These are phyloP conservation scores for Tricladium varicosporioides DNA, from an alignment of 2,329 filamentous ascomycete species.

Conservation along the genomic window DNA sequence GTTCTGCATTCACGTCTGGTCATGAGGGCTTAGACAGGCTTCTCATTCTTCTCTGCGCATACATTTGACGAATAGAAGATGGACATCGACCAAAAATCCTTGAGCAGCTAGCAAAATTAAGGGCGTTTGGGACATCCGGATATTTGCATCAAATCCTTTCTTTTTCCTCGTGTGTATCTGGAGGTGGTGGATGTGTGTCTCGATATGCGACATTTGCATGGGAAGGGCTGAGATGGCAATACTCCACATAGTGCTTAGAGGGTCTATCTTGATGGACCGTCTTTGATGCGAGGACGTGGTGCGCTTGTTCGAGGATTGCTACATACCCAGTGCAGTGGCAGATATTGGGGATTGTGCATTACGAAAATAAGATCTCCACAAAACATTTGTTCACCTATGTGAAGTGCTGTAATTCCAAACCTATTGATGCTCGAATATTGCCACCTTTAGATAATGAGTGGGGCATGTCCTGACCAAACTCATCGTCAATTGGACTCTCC, in stretches of 20 bases:
- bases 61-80: constrained; percentile 70
- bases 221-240: constrained; percentile 52
- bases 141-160: constrained; percentile 66
- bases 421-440: neutral
- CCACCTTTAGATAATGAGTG: neutral
- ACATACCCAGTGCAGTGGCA: constrained; percentile 42
- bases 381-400: constrained; percentile 17
- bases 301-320: constrained; percentile 61
- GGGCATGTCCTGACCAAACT: neutral
- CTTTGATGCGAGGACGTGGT: constrained; percentile 59
- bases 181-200: constrained; percentile 35
- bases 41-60: constrained; percentile 35
- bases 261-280: constrained; percentile 33
- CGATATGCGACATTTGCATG: constrained; percentile 45
- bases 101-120: constrained; percentile 49
- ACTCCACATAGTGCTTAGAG: constrained; percentile 50
- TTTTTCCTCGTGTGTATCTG: constrained; percentile 19
- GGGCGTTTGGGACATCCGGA: constrained; percentile 76
- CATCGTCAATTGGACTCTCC: neutral
- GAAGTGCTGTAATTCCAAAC: neutral
- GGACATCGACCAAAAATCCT: constrained; percentile 53
- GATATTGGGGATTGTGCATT: constrained; percentile 42
- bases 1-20: constrained; percentile 30
- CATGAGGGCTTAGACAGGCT: constrained; percentile 31
- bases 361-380: constrained; percentile 60